Conservation (phyloP, 306 rosid species). For the Prosopis cineraria region DNA sequence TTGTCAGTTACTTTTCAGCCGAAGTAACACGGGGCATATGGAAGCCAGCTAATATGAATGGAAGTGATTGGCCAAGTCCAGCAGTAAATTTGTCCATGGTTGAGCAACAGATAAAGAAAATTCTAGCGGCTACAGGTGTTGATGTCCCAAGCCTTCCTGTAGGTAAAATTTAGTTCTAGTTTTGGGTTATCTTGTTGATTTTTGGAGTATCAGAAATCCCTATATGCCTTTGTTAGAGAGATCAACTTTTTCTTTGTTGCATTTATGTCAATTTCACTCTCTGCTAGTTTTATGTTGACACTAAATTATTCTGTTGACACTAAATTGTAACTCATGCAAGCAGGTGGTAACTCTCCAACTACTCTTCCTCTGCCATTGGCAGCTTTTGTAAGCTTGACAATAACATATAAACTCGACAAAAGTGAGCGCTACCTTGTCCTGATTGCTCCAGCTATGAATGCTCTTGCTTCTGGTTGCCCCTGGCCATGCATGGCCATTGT, state of each 20-base stretch:
- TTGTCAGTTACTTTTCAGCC: constrained; percentile 85
- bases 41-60: constrained; percentile 96
- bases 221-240: background rate
- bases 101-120: constrained; percentile 85
- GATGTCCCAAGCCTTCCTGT: constrained; percentile 88
- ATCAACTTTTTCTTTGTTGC: constrained; percentile 22
- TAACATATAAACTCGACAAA: constrained; percentile 84
- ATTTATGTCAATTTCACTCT: constrained; percentile 12
- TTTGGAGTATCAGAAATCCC: constrained; percentile 13
- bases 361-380: constrained; percentile 97
- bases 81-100: constrained; percentile 81
- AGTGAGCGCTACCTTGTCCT: constrained; percentile 62
- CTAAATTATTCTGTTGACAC: constrained; percentile 38
- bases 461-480: constrained; percentile 81
- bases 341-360: constrained; percentile 79
- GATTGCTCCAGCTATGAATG: constrained; percentile 66
- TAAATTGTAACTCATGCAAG: constrained; percentile 35
- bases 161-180: constrained; percentile 52
- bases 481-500: constrained; percentile 91
- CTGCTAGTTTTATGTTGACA: background rate
- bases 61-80: constrained; percentile 99
- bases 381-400: constrained; percentile 78
- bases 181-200: constrained; percentile 8
- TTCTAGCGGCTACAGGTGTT: constrained; percentile 87
- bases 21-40: constrained; percentile 96